Evolutionary conservation across 179 eudicot species (phyloP), one percentile per base, ranked within the genome.

Genomic region (Sideroxylon spinosum): DNA sequence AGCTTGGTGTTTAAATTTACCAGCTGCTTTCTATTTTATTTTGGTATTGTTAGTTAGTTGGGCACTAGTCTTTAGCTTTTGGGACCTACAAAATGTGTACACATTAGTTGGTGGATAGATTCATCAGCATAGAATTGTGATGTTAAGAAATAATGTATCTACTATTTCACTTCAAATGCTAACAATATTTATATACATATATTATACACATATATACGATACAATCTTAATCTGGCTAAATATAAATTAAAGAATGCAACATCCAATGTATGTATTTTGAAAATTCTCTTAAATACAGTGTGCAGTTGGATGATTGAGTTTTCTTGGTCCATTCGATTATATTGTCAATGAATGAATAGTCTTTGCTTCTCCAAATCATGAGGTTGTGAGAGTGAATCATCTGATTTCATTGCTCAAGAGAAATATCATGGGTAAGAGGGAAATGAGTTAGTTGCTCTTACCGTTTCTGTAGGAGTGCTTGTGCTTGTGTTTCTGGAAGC

Each of bases 361-460:
- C 10, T 4, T 56, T n/a, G 16, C 22, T 56, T 73, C 75, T 22
- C 14, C 4, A 8, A 23, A 16, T 49, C 23, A 25, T 5, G 16
- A 48, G 37, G 49, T 76, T 4, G 22, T 62, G 57, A 29, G 44
- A 28, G 23, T 5, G 22, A 44, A 46, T 6, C 29, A 20, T 32
- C n/a, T 23, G n/a, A 75, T 75, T 44, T 61, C 46, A 62, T 61
- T 61, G 14, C 29, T 48, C 12, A 8, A 0, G 10, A 37, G 22
- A 32, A 12, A 17, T 14, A 13, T 62, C 37, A 13, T 46, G 48
- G 57, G 32, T 49, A n/a, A 8, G 50, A 17, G 22, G 10, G 71
- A 19, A 64, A 19, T 25, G 60, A 20, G 20, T 63, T 49, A 52
- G n/a, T 50, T 76, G 71, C 19, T 65, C 71, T 64, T 50, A 76